A percentile compares a stretch with the other conserved stretches of the same genome.
These are phyloP conservation scores for Logfia minima DNA, from an alignment of 129 eudicot species.

Conservation along the genomic window DNA sequence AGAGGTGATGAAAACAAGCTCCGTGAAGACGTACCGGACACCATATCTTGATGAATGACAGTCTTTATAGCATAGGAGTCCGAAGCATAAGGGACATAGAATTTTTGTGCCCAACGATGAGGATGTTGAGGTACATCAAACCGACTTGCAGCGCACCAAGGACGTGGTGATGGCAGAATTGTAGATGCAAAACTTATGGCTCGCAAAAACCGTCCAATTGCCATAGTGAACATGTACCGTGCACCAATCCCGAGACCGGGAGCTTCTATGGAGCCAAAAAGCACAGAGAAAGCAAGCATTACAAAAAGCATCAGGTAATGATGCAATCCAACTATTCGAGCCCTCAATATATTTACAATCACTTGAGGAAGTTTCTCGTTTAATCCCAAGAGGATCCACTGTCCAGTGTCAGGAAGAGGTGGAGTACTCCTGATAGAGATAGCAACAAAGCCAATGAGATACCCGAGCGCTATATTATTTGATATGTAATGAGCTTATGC, in stretches of 20 bases:
- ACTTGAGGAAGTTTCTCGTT: conserved; percentile 84
- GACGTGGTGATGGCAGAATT: conserved; percentile 92
- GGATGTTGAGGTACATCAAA: conserved; percentile 77
- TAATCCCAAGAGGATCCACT: conserved; percentile 83
- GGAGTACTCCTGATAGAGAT: conserved; percentile 55
- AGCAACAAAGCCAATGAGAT: conserved; percentile 27
- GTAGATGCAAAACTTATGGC: conserved; percentile 84
- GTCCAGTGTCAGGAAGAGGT: conserved; percentile 98
- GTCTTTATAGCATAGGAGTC: conserved; percentile 62
- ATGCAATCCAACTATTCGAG: conserved; percentile 85
- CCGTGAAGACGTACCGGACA: conserved; percentile 56
- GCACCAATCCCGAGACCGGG: conserved; percentile 99
- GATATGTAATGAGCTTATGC: background rate
- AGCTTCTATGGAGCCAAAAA: conserved; percentile 83
- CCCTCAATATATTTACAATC: conserved; percentile 65
- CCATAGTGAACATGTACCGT: conserved; percentile 97
- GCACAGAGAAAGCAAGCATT: conserved; percentile 94
- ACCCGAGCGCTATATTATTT: background rate
- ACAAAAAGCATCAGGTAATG: conserved; percentile 91
- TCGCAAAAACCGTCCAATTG: conserved; percentile 79
- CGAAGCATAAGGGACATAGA: conserved; percentile 84
- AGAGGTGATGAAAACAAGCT: background rate
- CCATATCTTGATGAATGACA: conserved; percentile 61
- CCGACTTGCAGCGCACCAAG: conserved; percentile 96
- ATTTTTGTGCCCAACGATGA: conserved; percentile 90